Evolutionary conservation across 345 rosid genomes (phyloP).

Genomic region (Syzygium oleosum): DNA sequence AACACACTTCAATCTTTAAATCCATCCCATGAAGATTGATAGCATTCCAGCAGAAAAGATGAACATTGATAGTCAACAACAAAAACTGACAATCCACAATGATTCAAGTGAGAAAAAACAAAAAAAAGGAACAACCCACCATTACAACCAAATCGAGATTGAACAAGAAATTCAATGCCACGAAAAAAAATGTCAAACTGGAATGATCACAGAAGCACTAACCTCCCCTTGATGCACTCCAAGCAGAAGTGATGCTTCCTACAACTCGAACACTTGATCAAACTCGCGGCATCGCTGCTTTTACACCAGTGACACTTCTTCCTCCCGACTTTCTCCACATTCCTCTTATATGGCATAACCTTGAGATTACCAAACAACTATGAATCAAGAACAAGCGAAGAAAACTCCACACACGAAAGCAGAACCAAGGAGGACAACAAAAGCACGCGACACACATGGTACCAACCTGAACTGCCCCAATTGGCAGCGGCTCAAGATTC

Average conservation of each 20-base stretch:
- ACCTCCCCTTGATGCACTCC: conserved; percentile 70
- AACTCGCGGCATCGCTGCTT: conserved; percentile 33
- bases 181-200: neutral
- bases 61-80: neutral
- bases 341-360: conserved; percentile 56
- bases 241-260: conserved; percentile 55
- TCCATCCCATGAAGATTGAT: neutral
- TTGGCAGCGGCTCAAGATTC: conserved; percentile 68
- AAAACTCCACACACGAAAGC: neutral
- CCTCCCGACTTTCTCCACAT: conserved; percentile 45
- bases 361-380: conserved; percentile 3
- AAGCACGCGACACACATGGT: neutral
- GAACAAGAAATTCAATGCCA: neutral
- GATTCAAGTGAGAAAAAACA: neutral
- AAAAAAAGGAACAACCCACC: neutral
- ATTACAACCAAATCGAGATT: neutral
- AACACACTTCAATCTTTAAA: neutral
- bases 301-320: conserved; percentile 89
- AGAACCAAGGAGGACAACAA: neutral
- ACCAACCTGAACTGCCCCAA: conserved; percentile 27
- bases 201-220: conserved; percentile 4
- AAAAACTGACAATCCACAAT: neutral
- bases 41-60: neutral
- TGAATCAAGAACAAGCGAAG: neutral
- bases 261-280: conserved; percentile 71